Conservation (phyloP, 2,329 filamentous ascomycete genomes). For the Talaromyces amestolkiae region DNA sequence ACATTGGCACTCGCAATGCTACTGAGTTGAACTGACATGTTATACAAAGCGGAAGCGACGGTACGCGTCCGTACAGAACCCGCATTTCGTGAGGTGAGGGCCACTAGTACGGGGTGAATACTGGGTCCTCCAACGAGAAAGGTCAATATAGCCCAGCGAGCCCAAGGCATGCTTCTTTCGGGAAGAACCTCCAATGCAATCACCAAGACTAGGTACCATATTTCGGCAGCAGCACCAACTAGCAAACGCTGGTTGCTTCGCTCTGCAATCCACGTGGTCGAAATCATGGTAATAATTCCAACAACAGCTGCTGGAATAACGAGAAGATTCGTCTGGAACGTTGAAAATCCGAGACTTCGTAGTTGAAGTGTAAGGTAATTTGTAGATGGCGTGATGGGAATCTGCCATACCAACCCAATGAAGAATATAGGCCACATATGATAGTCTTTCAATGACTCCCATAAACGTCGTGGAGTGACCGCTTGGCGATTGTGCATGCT, state of each 20-base stretch:
- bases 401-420: slow-evolving; percentile 43
- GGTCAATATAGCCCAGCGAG: not conserved
- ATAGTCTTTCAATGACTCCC: slow-evolving; percentile 51
- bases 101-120: not conserved
- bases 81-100: slow-evolving; percentile 39
- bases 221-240: slow-evolving; percentile 51
- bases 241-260: slow-evolving; percentile 55
- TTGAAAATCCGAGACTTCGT: slow-evolving; percentile 56
- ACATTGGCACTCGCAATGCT: not conserved
- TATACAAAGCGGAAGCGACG: slow-evolving; percentile 46
- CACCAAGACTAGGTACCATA: not conserved
- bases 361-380: slow-evolving; percentile 43
- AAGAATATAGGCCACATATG: slow-evolving; percentile 47
- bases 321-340: slow-evolving; percentile 62
- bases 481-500: slow-evolving; percentile 55
- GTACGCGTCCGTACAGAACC: slow-evolving; percentile 43
- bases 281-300: slow-evolving; percentile 58
- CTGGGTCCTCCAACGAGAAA: not conserved
- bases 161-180: not conserved
- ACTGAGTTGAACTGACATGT: slow-evolving; percentile 26
- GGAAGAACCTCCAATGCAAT: slow-evolving; percentile 32
- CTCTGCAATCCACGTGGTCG: slow-evolving; percentile 54
- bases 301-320: slow-evolving; percentile 48
- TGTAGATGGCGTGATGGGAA: slow-evolving; percentile 37
- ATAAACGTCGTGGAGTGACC: slow-evolving; percentile 47